Conservation (phyloP, 805 yeast genomes). For the Metschnikowia gruessii region DNA sequence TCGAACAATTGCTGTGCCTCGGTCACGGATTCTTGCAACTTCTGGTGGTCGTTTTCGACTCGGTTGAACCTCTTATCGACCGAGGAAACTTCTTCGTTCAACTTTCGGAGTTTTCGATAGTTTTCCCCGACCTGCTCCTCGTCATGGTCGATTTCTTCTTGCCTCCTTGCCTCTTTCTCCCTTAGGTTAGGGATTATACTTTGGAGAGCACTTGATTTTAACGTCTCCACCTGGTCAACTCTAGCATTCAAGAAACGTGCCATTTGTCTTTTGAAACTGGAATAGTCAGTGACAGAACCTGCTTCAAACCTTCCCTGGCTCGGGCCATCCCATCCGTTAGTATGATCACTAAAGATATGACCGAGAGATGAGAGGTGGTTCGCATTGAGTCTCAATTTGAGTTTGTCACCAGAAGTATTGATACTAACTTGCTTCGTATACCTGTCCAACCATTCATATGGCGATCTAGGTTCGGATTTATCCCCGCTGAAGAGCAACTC, state of each 20-base stretch:
- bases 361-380: slow-evolving; percentile 12
- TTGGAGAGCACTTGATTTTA: slow-evolving; percentile 15
- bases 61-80: slow-evolving; percentile 35
- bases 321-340: slow-evolving; percentile 3
- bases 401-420: slow-evolving; percentile 24
- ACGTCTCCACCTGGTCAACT: slow-evolving; percentile 21
- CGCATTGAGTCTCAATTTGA: slow-evolving; percentile 15
- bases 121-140: slow-evolving; percentile 40
- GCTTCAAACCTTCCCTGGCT: background rate
- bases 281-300: slow-evolving; percentile 21
- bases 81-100: slow-evolving; percentile 34
- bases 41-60: slow-evolving; percentile 27
- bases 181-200: slow-evolving; percentile 24
- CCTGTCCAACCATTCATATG: slow-evolving; percentile 17
- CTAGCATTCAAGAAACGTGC: slow-evolving; percentile 28
- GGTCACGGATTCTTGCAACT: slow-evolving; percentile 13
- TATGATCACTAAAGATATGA: slow-evolving; percentile 3
- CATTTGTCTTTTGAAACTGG: slow-evolving; percentile 27
- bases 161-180: slow-evolving; percentile 30
- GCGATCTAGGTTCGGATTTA: slow-evolving; percentile 14
- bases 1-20: slow-evolving; percentile 10
- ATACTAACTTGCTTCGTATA: slow-evolving; percentile 23
- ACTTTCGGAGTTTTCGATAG: slow-evolving; percentile 36
- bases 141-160: slow-evolving; percentile 30
- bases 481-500: slow-evolving; percentile 31